These are phyloP conservation scores for Aspergillus cristatus DNA, from an alignment of 495 filamentous ascomycete genomes.

Conservation along the genomic window DNA sequence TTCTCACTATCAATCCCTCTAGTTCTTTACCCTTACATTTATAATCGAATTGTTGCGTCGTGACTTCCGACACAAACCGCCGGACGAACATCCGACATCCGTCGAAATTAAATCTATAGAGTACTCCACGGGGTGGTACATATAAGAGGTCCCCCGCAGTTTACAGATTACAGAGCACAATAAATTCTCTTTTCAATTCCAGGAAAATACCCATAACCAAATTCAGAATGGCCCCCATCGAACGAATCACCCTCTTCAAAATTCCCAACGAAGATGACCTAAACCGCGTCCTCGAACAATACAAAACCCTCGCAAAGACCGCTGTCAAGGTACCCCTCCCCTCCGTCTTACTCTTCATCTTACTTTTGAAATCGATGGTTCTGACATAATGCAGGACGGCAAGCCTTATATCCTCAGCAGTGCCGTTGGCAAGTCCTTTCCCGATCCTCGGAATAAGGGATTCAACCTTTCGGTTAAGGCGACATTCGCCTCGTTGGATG, in stretches of 20 bases:
- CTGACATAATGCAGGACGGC: conserved; percentile 39
- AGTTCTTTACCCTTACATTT: no score
- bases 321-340: conserved; percentile 36
- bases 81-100: no score
- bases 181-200: no score
- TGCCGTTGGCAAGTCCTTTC: conserved; percentile 32
- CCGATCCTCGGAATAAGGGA: conserved; percentile 52
- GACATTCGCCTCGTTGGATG: conserved; percentile 52
- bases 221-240: conserved; percentile 35
- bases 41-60: no score
- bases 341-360: neutral
- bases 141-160: no score
- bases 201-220: neutral
- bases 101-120: no score
- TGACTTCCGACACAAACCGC: no score
- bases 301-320: conserved; percentile 40
- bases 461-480: conserved; percentile 51
- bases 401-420: conserved; percentile 55
- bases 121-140: no score
- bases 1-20: no score
- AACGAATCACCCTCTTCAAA: conserved; percentile 53
- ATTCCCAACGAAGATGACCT: conserved; percentile 41
- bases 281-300: conserved; percentile 36
- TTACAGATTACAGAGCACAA: no score
- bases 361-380: conserved; percentile 1